Percentiles rank a stretch among this genome's conserved stretches.
phyloP scores from a whole-genome alignment of 306 rosid genomes.

The Prinsepia uniflora region DNA sequence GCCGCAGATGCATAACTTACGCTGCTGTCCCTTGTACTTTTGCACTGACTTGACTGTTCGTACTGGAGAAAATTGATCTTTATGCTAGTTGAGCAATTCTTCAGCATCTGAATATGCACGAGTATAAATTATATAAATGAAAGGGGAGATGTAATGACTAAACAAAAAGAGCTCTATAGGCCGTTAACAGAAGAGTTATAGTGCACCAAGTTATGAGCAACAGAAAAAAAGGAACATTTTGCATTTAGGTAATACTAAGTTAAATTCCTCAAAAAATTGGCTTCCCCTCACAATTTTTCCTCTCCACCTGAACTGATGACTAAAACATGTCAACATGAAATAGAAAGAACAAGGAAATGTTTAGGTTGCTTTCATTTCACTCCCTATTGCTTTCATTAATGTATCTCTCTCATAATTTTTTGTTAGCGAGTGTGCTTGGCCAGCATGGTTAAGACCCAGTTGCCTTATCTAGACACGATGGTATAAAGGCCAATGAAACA shows the following conservation, averaged over 20 bases:
- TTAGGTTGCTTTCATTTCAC: not conserved
- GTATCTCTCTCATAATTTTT: not conserved
- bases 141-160: not conserved
- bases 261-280: not conserved
- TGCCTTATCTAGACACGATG: not conserved
- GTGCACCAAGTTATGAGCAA: not conserved
- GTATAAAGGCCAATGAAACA: not conserved
- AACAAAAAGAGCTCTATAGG: not conserved
- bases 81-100: slow-evolving; percentile 56
- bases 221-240: not conserved
- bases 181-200: not conserved
- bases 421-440: no score
- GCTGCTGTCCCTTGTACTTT: slow-evolving; percentile 72
- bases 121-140: not conserved
- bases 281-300: not conserved
- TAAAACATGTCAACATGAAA: not conserved
- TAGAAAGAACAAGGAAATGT: not conserved
- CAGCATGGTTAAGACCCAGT: no score
- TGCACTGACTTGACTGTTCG: slow-evolving; percentile 93
- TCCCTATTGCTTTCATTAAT: not conserved
- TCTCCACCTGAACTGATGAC: not conserved
- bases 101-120: slow-evolving; percentile 60
- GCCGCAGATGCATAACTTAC: slow-evolving; percentile 99
- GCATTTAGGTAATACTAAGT: not conserved
- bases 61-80: slow-evolving; percentile 78